A percentile compares a stretch with the other conserved stretches of the same genome.
These are phyloP conservation scores for Penicillium sp. DNA, from an alignment of 2,329 filamentous ascomycete genomes.

Conservation along the genomic window DNA sequence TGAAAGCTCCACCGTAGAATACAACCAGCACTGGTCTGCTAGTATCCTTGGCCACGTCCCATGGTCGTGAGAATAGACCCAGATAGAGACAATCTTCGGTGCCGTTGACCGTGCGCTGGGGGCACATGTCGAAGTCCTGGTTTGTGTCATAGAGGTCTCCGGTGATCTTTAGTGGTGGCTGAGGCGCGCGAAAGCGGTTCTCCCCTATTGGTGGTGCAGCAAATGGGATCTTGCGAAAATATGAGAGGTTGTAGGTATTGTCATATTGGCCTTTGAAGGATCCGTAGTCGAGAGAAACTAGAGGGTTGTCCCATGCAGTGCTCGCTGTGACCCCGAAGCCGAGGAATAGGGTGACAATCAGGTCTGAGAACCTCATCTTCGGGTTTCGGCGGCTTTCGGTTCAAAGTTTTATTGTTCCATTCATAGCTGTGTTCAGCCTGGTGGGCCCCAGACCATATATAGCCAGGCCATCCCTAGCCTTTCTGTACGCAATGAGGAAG, in stretches of 20 bases:
- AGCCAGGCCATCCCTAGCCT: neutral
- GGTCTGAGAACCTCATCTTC: conserved; percentile 5
- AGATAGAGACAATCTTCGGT: conserved; percentile 64
- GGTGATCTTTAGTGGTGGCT: conserved; percentile 52
- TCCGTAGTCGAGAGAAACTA: conserved; percentile 50
- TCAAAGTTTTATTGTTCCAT: neutral
- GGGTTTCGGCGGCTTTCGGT: neutral
- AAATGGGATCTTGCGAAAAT: conserved; percentile 63
- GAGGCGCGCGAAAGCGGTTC: conserved; percentile 62
- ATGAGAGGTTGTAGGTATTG: conserved; percentile 55
- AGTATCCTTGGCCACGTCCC: conserved; percentile 38
- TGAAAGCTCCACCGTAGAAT: conserved; percentile 63
- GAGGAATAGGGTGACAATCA: conserved; percentile 7
- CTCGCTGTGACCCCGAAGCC: conserved; percentile 7
- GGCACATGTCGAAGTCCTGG: conserved; percentile 58
- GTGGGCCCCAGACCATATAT: neutral
- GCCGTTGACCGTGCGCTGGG: conserved; percentile 57
- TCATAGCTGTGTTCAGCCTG: neutral
- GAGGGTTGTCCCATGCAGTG: conserved; percentile 33
- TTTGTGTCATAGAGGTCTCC: conserved; percentile 55
- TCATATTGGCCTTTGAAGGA: conserved; percentile 56
- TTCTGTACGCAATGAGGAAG: neutral
- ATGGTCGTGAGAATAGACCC: conserved; percentile 60
- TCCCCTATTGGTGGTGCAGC: conserved; percentile 58
- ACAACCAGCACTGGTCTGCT: conserved; percentile 59